Base-by-base conservation (phyloP, 1,139 yeast species). In the Protomyces pachydermus region DNA sequence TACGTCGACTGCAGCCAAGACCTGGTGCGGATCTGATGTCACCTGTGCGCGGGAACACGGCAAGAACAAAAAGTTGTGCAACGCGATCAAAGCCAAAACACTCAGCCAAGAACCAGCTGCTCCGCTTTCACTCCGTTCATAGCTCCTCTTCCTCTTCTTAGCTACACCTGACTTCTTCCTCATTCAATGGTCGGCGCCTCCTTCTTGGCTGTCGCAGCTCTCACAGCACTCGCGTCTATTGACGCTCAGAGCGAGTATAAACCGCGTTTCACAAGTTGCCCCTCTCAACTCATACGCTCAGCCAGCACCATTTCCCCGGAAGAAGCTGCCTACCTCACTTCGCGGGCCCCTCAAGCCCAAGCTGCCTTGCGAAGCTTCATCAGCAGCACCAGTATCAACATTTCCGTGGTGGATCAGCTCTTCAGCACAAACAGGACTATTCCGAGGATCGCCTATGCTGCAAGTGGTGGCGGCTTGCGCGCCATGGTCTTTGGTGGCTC, bases 401-500 rank as follows among this genome's bases (percentile, higher is more conserved):
- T 88, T 69, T 50, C 54, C 42, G 28, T 39, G 82, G 84, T 69
- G 81, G 83, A 1, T 76, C 75, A 20, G 70, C 72, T 2, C 85
- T 83, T 70, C 72, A 87, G 65, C 23, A 72, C 76, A 65, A 70
- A 77, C 74, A 67, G 74, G 54, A 76, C 81, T 37, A 52, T 58
- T 32, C 76, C 77, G 28, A 78, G 82, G 64, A 79, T 89, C 63
- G 97, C 87, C 2, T 72, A 90, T 23, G 91, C 96, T 2, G 87
- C 88, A 72, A 84, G 93, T 4, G 97, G 97, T 50, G 97, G 97
- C 71, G 95, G 97, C 2, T 90, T 88, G 75, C 81, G 97, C 66
- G 96, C 97, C 60, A 88, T 90, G 96, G 76, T 90, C 52, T 76
- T 80, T 65, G 96, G 96, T n/a, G 97, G 96, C 1, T 97, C 97